Evolutionary conservation across 352 stramenopile species (phyloP).

Genomic region (Thraustotheca clavata): DNA sequence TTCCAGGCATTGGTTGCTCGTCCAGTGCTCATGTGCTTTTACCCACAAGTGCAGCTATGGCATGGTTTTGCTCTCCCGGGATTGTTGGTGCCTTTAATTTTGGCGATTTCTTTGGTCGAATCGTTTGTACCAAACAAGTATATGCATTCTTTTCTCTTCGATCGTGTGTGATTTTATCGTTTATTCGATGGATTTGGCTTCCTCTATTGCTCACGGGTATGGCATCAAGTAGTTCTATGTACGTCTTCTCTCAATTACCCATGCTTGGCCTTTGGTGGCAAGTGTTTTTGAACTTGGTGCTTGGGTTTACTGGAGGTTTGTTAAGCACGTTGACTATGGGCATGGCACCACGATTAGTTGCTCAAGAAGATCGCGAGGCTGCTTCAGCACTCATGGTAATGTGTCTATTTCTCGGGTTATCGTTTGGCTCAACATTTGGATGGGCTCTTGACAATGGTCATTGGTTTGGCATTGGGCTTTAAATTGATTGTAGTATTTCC

Average conservation of each 20-base stretch:
- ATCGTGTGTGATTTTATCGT: conserved; percentile 31
- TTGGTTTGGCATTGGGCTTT: conserved; percentile 27
- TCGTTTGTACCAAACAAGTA: conserved; percentile 38
- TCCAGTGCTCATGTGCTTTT: conserved; percentile 22
- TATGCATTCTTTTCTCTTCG: conserved; percentile 54
- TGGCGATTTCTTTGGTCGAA: conserved; percentile 48
- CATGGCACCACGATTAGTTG: conserved; percentile 36
- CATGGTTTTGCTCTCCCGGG: conserved; percentile 49
- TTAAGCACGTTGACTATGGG: conserved; percentile 61
- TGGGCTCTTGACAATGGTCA: conserved; percentile 41
- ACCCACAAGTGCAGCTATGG: conserved; percentile 14
- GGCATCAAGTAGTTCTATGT: conserved; percentile 34
- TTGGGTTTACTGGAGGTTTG: conserved; percentile 44
- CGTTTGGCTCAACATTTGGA: conserved; percentile 36
- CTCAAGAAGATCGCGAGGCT: conserved; percentile 43
- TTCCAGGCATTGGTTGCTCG: conserved; percentile 44
- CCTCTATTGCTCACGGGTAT: conserved; percentile 49
- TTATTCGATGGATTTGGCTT: conserved; percentile 41
- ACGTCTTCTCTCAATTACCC: conserved; percentile 27
- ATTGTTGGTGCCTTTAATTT: conserved; percentile 54
- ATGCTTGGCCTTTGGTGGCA: conserved; percentile 13
- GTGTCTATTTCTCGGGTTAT: conserved; percentile 49
- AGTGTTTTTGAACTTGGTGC: conserved; percentile 33
- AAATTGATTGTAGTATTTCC: no score
- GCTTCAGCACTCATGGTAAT: conserved; percentile 52